Conservation (phyloP, 345 rosid genomes). For the Barbarea vulgaris region DNA sequence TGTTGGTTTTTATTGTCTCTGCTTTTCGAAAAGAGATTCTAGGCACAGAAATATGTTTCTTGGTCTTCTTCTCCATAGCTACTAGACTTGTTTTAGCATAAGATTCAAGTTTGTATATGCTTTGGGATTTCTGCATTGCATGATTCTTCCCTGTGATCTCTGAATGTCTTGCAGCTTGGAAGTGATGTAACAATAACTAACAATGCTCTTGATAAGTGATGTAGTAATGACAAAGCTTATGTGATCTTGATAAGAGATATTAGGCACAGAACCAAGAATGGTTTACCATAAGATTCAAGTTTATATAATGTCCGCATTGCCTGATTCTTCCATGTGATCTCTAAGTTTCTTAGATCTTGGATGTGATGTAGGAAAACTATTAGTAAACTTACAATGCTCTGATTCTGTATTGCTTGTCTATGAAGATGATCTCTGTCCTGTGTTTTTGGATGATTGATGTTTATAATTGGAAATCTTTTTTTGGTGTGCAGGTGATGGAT, state of each 20-base stretch:
- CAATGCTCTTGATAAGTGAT: background rate
- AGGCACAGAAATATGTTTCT: background rate
- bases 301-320: background rate
- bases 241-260: background rate
- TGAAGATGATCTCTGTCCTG: background rate
- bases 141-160: background rate
- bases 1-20: background rate
- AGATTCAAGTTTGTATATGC: background rate
- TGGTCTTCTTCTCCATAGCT: background rate
- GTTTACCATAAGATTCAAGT: background rate
- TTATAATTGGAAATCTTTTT: background rate
- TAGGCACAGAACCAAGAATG: background rate
- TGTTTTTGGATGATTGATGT: background rate
- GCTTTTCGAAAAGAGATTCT: background rate
- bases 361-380: background rate
- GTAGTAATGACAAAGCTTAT: background rate
- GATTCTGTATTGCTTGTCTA: background rate
- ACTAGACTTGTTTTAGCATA: background rate
- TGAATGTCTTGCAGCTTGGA: background rate
- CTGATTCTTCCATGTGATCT: background rate
- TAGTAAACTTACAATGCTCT: background rate
- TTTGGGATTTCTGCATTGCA: background rate
- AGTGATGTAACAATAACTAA: background rate
- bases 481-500: constrained; percentile 78
- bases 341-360: background rate